Conservation (phyloP, 140 eudicot genomes). For the Ambrosia hybrid region DNA sequence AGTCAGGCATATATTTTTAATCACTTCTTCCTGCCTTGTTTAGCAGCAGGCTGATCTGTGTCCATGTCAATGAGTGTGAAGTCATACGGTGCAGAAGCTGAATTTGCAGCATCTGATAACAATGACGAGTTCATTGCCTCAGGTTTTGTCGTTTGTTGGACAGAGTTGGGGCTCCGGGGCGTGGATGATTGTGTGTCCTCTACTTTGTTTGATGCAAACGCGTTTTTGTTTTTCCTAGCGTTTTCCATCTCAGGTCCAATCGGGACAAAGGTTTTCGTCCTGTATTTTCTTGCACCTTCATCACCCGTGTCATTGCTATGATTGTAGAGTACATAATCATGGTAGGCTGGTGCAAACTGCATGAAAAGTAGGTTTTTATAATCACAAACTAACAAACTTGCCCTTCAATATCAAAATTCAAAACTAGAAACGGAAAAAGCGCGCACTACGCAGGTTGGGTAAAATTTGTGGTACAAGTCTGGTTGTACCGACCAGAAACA, state of each 20-base stretch:
- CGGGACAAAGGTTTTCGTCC: constrained; percentile 92
- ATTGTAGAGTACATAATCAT: constrained; percentile 93
- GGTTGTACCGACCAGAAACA: no score
- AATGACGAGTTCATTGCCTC: constrained; percentile 73
- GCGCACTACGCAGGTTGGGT: no score
- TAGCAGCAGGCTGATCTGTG: constrained; percentile 50
- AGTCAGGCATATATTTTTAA: background rate
- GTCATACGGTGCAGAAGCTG: constrained; percentile 59
- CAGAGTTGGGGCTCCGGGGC: constrained; percentile 34
- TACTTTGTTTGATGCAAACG: constrained; percentile 45
- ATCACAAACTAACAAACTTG: background rate
- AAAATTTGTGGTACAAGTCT: no score
- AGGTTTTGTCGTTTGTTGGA: constrained; percentile 33
- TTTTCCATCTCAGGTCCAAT: constrained; percentile 96
- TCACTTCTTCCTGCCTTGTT: constrained; percentile 46
- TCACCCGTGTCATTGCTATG: constrained; percentile 71
- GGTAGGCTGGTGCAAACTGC: constrained; percentile 99
- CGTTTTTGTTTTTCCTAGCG: constrained; percentile 65
- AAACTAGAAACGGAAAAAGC: background rate
- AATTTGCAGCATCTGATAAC: constrained; percentile 48
- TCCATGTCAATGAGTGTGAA: constrained; percentile 80
- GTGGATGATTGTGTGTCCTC: constrained; percentile 56
- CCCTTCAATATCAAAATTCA: constrained; percentile 3
- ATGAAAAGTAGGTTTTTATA: background rate
- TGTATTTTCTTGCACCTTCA: constrained; percentile 67